phyloP scores from a whole-genome alignment of 2,329 filamentous ascomycete species.

The Botrytis galanthina region DNA sequence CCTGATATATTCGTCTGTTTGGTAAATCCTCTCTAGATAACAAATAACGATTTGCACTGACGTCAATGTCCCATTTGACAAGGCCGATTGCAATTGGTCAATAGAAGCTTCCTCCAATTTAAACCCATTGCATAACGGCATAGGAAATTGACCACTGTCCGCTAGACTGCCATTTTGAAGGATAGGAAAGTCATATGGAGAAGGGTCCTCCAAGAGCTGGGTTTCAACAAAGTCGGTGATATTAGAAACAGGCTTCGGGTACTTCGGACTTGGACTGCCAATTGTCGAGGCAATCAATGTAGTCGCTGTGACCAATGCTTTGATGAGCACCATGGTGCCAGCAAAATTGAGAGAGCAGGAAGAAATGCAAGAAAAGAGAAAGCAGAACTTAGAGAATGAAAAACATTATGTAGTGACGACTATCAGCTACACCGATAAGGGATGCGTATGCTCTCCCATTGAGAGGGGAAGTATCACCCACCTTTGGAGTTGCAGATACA shows the following conservation, averaged over 20 bases:
- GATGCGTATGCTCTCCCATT: neutral
- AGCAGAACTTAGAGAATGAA: neutral
- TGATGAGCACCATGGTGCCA: slow-evolving; percentile 12
- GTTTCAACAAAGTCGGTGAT: slow-evolving; percentile 30
- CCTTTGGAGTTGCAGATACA: slow-evolving; percentile 1
- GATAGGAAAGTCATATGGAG: slow-evolving; percentile 42
- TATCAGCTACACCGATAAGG: neutral
- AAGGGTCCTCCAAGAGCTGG: slow-evolving; percentile 40
- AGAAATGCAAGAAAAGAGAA: neutral
- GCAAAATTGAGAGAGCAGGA: neutral
- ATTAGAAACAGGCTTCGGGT: slow-evolving; percentile 8
- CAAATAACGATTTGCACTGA: slow-evolving; percentile 59
- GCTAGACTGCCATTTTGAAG: slow-evolving; percentile 37
- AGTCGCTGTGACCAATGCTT: slow-evolving; percentile 1
- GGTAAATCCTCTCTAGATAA: slow-evolving; percentile 59
- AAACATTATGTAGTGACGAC: neutral
- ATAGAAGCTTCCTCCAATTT: slow-evolving; percentile 68
- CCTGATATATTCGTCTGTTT: slow-evolving; percentile 65
- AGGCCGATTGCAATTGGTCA: slow-evolving; percentile 60
- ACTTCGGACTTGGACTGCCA: slow-evolving; percentile 11
- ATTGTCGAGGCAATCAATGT: slow-evolving; percentile 10
- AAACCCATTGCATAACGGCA: slow-evolving; percentile 59
- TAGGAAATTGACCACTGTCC: slow-evolving; percentile 51
- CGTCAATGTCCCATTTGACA: slow-evolving; percentile 55
- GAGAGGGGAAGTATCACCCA: neutral